Evolutionary conservation across 768 basidiomycete genomes (phyloP).

Genomic region (Tulasnella sp.): DNA sequence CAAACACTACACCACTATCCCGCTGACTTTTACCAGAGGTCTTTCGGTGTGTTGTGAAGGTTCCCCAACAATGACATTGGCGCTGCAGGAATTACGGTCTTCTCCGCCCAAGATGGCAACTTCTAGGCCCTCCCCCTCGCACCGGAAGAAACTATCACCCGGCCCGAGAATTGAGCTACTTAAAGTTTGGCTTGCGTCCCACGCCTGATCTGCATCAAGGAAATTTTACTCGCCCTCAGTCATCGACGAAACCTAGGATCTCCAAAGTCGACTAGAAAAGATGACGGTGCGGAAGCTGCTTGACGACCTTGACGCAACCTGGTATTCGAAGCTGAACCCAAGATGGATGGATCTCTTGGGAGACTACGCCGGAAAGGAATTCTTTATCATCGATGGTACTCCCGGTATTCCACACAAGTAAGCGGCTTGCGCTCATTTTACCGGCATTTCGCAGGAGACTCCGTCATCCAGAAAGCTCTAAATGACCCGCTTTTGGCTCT

Average conservation of each 20-base stretch:
- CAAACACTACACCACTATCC: too few relatives aligned
- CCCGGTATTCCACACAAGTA: background rate
- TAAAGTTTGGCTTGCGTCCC: background rate
- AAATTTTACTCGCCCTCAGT: background rate
- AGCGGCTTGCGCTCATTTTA: background rate
- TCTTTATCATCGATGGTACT: constrained; percentile 53
- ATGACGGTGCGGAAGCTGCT: background rate
- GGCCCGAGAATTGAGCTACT: background rate
- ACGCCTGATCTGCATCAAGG: background rate
- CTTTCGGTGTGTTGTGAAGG: too few relatives aligned
- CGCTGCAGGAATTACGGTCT: background rate
- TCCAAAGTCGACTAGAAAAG: background rate
- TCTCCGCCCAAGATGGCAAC: background rate
- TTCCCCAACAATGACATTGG: too few relatives aligned
- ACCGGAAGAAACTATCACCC: background rate
- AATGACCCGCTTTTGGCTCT: constrained; percentile 51
- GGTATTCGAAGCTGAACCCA: constrained; percentile 12
- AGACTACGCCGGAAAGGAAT: constrained; percentile 57
- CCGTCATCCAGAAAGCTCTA: constrained; percentile 45
- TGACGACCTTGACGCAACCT: background rate
- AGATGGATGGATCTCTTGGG: constrained; percentile 62
- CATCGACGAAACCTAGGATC: background rate
- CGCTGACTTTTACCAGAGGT: too few relatives aligned
- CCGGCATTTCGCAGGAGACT: constrained; percentile 38
- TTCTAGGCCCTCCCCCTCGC: background rate